phyloP scores from a whole-genome alignment of 805 yeast genomes.

The Candida broadrunensis region DNA sequence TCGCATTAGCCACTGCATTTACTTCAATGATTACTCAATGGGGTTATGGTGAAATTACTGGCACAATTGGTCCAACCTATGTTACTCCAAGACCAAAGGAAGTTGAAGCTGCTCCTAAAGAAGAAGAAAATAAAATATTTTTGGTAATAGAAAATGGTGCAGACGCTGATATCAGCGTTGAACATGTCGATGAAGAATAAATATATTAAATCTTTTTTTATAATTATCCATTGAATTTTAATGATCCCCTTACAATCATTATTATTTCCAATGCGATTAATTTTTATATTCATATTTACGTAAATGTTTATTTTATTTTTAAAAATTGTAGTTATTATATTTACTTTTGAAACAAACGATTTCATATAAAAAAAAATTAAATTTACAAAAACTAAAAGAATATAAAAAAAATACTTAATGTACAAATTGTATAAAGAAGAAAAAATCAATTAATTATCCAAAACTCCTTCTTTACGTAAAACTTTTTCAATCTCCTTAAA shows the following conservation, averaged over 20 bases:
- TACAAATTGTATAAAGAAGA: not conserved
- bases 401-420: not conserved
- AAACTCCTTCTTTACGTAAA: conserved; percentile 60
- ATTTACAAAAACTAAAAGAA: not conserved
- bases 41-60: conserved; percentile 54
- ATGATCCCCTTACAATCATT: not conserved
- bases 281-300: too few relatives aligned
- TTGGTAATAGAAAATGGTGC: conserved; percentile 24
- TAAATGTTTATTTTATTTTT: too few relatives aligned
- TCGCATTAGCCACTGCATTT: conserved; percentile 59
- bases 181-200: not conserved
- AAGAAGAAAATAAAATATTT: conserved; percentile 12
- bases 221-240: too few relatives aligned
- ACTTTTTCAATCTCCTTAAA: conserved; percentile 64
- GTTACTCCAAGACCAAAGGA: conserved; percentile 10
- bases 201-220: not conserved
- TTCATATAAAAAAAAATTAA: not conserved
- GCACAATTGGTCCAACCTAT: conserved; percentile 52
- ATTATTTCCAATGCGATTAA: too few relatives aligned
- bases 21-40: conserved; percentile 66
- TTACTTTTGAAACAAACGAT: not conserved
- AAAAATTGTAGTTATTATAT: not conserved
- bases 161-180: not conserved
- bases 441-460: conserved; percentile 22
- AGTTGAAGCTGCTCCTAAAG: conserved; percentile 10